A percentile compares a stretch with the other conserved stretches of the same genome.
phyloP scores from a whole-genome alignment of 129 eudicot species.

The Helianthus annuus region HanXRQr2.0-SUNRISE NC_035448.2:27855033-27855532 shows the following conservation, averaged over 20 bases:
- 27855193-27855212: not conserved
- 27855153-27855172: slow-evolving; percentile 19
- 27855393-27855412: too few species aligned
- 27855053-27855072: not conserved
- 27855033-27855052: not conserved
- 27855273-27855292: slow-evolving; percentile 62
- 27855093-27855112: not conserved
- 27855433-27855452: too few species aligned
- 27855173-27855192: not conserved
- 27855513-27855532: too few species aligned
- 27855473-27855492: too few species aligned
- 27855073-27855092: not conserved
- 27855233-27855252: slow-evolving; percentile 83
- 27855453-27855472: too few species aligned
- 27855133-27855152: slow-evolving; percentile 1
- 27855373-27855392: slow-evolving; percentile 88
- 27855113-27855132: slow-evolving; percentile 11
- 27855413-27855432: too few species aligned
- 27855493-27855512: too few species aligned
- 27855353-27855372: too few species aligned
- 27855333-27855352: slow-evolving; percentile 37
- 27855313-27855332: slow-evolving; percentile 79
- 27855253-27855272: slow-evolving; percentile 51
- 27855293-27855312: slow-evolving; percentile 75
- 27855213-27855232: not conserved